These are phyloP conservation scores for Termitomyces sp. DNA, from an alignment of 768 basidiomycete genomes.

Conservation along the genomic window DNA sequence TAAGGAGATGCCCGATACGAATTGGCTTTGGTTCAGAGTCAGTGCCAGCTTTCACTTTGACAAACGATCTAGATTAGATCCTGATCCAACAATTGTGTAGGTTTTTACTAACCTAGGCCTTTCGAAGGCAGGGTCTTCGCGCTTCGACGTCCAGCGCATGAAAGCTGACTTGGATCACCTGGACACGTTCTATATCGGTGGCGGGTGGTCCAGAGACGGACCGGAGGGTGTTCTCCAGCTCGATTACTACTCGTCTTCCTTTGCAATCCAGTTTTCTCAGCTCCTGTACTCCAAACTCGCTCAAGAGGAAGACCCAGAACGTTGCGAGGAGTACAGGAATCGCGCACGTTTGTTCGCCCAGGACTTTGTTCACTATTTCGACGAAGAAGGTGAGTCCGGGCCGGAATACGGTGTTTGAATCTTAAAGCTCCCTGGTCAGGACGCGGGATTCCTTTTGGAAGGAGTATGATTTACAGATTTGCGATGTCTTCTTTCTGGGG, in stretches of 20 bases:
- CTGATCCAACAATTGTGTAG: constrained; percentile 23
- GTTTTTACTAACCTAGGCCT: constrained; percentile 75
- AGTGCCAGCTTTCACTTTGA: constrained; percentile 9
- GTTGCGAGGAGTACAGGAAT: constrained; percentile 61
- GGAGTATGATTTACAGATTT: constrained; percentile 73
- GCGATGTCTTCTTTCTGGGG: constrained; percentile 83
- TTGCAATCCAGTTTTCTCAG: constrained; percentile 75
- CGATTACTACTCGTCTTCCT: constrained; percentile 76
- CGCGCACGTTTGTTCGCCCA: constrained; percentile 57
- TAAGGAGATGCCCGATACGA: constrained; percentile 80
- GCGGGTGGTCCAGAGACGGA: constrained; percentile 75
- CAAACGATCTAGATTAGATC: not conserved
- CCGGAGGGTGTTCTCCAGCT: constrained; percentile 75
- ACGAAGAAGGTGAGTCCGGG: constrained; percentile 49
- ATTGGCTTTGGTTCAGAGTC: constrained; percentile 81
- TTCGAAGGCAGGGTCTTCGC: constrained; percentile 51
- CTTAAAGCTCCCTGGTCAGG: constrained; percentile 30
- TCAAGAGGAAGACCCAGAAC: constrained; percentile 52
- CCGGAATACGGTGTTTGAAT: not conserved
- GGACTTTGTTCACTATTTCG: constrained; percentile 75
- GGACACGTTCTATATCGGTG: constrained; percentile 73
- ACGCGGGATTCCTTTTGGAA: constrained; percentile 69
- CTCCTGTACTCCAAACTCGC: constrained; percentile 66
- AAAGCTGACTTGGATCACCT: constrained; percentile 71
- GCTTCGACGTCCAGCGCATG: constrained; percentile 56